phyloP scores from a whole-genome alignment of 73 alveolate genomes.

The Blepharisma stoltei region DNA sequence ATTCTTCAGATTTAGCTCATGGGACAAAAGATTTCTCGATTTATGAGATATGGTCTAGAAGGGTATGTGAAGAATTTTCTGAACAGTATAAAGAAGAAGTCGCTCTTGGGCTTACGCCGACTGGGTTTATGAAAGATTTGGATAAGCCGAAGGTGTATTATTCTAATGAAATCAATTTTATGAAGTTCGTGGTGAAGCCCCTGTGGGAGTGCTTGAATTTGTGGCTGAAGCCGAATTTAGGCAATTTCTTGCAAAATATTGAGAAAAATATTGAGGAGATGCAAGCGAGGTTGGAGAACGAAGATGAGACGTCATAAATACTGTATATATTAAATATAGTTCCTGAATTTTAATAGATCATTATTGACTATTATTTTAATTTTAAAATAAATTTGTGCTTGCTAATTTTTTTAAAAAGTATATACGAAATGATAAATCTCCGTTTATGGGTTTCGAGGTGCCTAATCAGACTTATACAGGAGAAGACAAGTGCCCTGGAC shows the following conservation, averaged over 20 bases:
- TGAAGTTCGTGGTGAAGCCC: slow-evolving; percentile 36
- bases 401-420: too few relatives aligned
- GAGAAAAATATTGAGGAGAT: background rate
- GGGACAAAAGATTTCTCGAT: background rate
- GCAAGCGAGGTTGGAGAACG: background rate
- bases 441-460: too few relatives aligned
- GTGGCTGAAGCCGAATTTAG: background rate
- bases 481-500: too few relatives aligned
- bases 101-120: background rate
- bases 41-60: background rate
- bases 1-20: background rate
- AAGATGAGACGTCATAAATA: too few relatives aligned
- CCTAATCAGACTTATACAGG: too few relatives aligned
- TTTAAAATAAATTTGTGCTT: too few relatives aligned
- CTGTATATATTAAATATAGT: too few relatives aligned
- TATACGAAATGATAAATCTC: too few relatives aligned
- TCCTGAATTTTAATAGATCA: too few relatives aligned
- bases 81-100: background rate
- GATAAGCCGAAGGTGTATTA: slow-evolving; percentile 11
- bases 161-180: slow-evolving; percentile 31
- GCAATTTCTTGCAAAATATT: background rate
- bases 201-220: slow-evolving; percentile 6
- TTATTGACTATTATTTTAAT: too few relatives aligned
- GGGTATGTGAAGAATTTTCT: slow-evolving; percentile 2
- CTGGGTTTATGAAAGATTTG: slow-evolving; percentile 23